Evolutionary conservation across 2,329 filamentous ascomycete species (phyloP), one percentile per base, ranked within the genome.

Genomic region (Mycosphaerella arachidis): DNA sequence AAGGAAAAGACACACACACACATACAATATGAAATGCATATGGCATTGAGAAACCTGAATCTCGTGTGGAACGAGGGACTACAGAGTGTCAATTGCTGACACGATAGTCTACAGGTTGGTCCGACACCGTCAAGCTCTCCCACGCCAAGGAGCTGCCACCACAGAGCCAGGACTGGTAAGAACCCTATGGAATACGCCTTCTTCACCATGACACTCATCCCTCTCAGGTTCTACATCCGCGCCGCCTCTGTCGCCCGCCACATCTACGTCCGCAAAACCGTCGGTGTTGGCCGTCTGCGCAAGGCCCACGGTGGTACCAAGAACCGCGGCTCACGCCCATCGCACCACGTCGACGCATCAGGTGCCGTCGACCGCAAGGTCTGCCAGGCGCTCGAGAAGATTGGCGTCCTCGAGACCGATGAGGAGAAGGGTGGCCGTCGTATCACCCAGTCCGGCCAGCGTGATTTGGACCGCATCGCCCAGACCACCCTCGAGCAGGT

Each of bases 191-290:
- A 24, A 2, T 3, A 24, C 24, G 24, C 3, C 24, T 24, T 24
- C 2, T 24, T 50, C 20, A 30, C n/a, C 1, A 24, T 24, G 24
- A 24, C 12, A n/a, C 46, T 50, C 33, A 30, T 35, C 7, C 5
- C 13, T 7, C 6, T 33, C 57, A 83, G 82, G 82, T 88, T 85
- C 83, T 89, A 89, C 82, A 78, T 87, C 78, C 92, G 94, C 77
- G 92, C 93, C 74, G 94, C 94, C 73, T 87, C 93, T 70, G 89
- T 99, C 77, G 94, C 94, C 76, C 92, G 92, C 77, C 93, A 97
- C 86, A 88, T 99, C 85, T 99, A 99, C 86, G 86, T 99, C 80
- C 90, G 94, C 84, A 99, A 99, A 87, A 97, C 92, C 67, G 92
- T 99, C 77, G 94, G 94, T 86, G 91, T 99, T 72, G 94, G 94